Conservation (phyloP, 2,329 filamentous ascomycete species). For the Metarhizium album region DNA sequence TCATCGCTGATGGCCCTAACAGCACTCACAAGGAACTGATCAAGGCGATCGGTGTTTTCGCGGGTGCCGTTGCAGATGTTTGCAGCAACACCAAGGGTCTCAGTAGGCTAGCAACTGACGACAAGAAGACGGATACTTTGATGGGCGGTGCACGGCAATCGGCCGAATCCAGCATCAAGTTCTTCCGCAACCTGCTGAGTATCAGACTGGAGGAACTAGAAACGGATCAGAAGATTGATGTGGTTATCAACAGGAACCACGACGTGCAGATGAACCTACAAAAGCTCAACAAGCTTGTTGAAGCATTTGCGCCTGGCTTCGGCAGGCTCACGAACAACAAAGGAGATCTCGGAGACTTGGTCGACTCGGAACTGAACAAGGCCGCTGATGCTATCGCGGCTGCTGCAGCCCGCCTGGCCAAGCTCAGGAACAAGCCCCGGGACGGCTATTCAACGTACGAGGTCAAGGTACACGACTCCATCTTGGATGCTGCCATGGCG, state of each 20-base stretch:
- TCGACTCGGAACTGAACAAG: slow-evolving; percentile 84
- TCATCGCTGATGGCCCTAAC: slow-evolving; percentile 91
- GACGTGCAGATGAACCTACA: slow-evolving; percentile 93
- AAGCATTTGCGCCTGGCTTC: slow-evolving; percentile 81
- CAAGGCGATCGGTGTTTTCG: slow-evolving; percentile 81
- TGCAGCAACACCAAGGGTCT: slow-evolving; percentile 95
- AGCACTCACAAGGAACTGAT: slow-evolving; percentile 85
- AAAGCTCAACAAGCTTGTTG: slow-evolving; percentile 84
- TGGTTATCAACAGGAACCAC: slow-evolving; percentile 94
- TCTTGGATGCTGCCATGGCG: slow-evolving; percentile 83
- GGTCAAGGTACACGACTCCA: slow-evolving; percentile 89
- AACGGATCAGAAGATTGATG: slow-evolving; percentile 84
- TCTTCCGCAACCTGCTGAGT: slow-evolving; percentile 89
- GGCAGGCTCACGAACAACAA: slow-evolving; percentile 67
- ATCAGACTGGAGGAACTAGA: slow-evolving; percentile 89
- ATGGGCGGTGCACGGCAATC: slow-evolving; percentile 74
- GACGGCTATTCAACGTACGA: slow-evolving; percentile 95
- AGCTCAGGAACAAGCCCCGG: slow-evolving; percentile 91
- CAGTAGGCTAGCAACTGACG: slow-evolving; percentile 83
- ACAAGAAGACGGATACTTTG: slow-evolving; percentile 84
- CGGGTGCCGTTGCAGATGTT: slow-evolving; percentile 84
- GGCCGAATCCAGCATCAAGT: slow-evolving; percentile 78
- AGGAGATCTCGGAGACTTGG: slow-evolving; percentile 85
- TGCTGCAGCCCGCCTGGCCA: slow-evolving; percentile 77
- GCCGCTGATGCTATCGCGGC: slow-evolving; percentile 93